phyloP scores from a whole-genome alignment of 768 basidiomycete species.

The Russula brevipes region DNA sequence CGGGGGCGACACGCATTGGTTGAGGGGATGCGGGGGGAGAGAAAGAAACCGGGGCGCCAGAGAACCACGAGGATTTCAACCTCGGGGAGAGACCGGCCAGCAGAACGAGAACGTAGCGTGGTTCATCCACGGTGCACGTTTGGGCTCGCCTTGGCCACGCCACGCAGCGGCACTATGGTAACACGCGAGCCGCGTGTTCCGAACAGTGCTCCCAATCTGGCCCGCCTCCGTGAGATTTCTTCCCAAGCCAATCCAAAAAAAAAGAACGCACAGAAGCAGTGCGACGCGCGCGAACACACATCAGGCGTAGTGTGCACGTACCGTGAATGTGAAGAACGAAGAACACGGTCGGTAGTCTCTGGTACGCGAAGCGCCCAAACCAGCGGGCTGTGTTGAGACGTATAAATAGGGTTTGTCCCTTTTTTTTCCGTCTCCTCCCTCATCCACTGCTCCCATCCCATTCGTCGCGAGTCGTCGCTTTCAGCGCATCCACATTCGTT shows the following conservation, averaged over 20 bases:
- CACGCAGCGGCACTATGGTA: slow-evolving; percentile 2
- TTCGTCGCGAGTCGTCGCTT: neutral
- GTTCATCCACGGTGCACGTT: too few species aligned
- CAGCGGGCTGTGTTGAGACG: too few species aligned
- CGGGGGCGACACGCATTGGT: slow-evolving; percentile 8
- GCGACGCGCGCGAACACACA: too few species aligned
- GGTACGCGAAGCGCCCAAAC: neutral
- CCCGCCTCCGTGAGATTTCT: too few species aligned
- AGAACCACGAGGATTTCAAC: neutral
- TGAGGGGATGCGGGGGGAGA: neutral
- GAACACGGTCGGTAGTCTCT: neutral
- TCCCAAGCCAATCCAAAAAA: too few species aligned
- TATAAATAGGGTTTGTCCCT: slow-evolving; percentile 2
- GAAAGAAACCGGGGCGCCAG: neutral
- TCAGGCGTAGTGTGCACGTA: too few species aligned
- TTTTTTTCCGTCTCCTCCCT: neutral
- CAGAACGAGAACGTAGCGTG: neutral
- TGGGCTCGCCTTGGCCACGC: too few species aligned
- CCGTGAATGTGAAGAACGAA: too few species aligned
- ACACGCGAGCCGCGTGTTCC: neutral
- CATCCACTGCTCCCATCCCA: neutral
- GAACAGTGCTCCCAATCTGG: too few species aligned
- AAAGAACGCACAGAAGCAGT: too few species aligned
- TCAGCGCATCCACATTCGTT: slow-evolving; percentile 19
- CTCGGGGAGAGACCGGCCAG: neutral